Evolutionary conservation across 345 rosid genomes (phyloP), one percentile per base, ranked within the genome.

Genomic region (Eucalyptus paniculata): DNA sequence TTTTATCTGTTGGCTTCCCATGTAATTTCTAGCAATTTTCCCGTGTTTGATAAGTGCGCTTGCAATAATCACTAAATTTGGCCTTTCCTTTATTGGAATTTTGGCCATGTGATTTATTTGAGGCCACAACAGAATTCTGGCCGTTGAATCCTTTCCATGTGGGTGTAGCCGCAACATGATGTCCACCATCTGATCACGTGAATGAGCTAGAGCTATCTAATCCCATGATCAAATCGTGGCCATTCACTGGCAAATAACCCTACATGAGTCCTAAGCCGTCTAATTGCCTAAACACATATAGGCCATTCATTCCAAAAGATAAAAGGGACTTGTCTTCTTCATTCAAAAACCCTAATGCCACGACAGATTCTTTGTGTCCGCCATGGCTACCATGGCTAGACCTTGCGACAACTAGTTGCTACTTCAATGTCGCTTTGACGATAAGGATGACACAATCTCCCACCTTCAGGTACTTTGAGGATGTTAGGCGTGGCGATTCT

Each of bases 41-140:
- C 5, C 0, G 0, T 28, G 18, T 12, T 13, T 30, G 69, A 11
- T 30, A 13, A 13, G 34, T 8, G 8, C 3, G 5, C 4, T 30
- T 62, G 69, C 69, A 62, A 28, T 30, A 62, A 62, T 62, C 34
- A 28, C 34, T 13, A 14, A 28, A 62, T 62, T 62, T 62, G n/a
- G 34, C 34, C 12, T 28, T 65, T 6, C 37, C 37, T 15, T 30
- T 15, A 4, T 60, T 60, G 37, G 17, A n/a, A 14, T 65, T 65
- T 65, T n/a, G 5, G 16, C 17, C 69, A 28, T 28, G 7, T 60
- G 16, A 60, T 13, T 26, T 60, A 28, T 23, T 24, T 24, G 69
- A 60, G 11, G 2, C 3, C 5, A 12, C 2, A 12, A 19, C 1
- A n/a, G 3, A 65, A 14, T 65, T 8, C 0, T 65, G 19, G 37